Evolutionary conservation across 805 yeast genomes (phyloP).

Genomic region (Tetrapisispora nanseiensis): DNA sequence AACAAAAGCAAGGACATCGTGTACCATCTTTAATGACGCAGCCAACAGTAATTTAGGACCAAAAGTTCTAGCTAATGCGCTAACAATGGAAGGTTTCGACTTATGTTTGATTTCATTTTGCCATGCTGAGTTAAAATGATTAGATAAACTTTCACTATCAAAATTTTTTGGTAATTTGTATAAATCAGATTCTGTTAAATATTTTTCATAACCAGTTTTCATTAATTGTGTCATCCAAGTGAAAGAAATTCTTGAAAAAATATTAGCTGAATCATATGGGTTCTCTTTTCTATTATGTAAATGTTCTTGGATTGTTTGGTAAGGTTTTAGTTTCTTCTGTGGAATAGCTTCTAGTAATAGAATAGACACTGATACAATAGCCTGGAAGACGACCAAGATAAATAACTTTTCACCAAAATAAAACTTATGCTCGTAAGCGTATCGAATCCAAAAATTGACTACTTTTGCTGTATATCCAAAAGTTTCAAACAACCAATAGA

Average conservation of each 20-base stretch:
- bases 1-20: slow-evolving; percentile 73
- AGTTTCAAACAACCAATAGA: slow-evolving; percentile 62
- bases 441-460: slow-evolving; percentile 31
- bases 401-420: slow-evolving; percentile 20
- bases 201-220: slow-evolving; percentile 60
- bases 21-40: slow-evolving; percentile 59
- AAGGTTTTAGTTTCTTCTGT: slow-evolving; percentile 33
- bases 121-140: slow-evolving; percentile 53
- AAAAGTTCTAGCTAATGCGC: slow-evolving; percentile 60
- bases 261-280: slow-evolving; percentile 41
- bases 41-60: slow-evolving; percentile 64
- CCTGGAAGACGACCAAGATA: slow-evolving; percentile 27
- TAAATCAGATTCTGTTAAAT: slow-evolving; percentile 50
- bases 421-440: slow-evolving; percentile 22
- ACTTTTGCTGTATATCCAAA: slow-evolving; percentile 40
- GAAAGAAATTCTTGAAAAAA: slow-evolving; percentile 70
- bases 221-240: slow-evolving; percentile 87
- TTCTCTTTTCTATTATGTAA: slow-evolving; percentile 23
- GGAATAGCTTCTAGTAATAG: slow-evolving; percentile 33
- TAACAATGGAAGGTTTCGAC: slow-evolving; percentile 39
- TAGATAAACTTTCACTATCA: slow-evolving; percentile 43
- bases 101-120: slow-evolving; percentile 39
- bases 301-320: slow-evolving; percentile 31
- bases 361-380: slow-evolving; percentile 25
- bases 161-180: slow-evolving; percentile 68